phyloP scores from a whole-genome alignment of 306 rosid species.

The Mimosa pudica region DNA sequence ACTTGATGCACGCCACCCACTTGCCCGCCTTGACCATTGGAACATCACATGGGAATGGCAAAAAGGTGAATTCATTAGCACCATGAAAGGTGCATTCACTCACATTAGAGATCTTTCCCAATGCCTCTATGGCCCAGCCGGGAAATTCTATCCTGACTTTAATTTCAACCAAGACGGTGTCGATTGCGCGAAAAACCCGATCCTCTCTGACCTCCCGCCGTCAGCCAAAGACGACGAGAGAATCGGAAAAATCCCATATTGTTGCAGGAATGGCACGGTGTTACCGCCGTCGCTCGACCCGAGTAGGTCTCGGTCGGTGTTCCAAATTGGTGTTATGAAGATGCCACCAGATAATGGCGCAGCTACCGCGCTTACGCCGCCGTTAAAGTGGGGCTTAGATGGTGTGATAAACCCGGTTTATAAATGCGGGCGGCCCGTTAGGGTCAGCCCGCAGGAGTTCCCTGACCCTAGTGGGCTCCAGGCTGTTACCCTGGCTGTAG shows the following conservation, averaged over 20 bases:
- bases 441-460: slow-evolving; percentile 61
- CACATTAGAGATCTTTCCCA: slow-evolving; percentile 46
- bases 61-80: slow-evolving; percentile 72
- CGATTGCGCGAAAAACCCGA: slow-evolving; percentile 65
- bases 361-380: slow-evolving; percentile 75
- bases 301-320: slow-evolving; percentile 55
- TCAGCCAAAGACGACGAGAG: slow-evolving; percentile 59
- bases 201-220: slow-evolving; percentile 70
- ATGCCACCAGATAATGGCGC: slow-evolving; percentile 61
- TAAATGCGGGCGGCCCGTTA: slow-evolving; percentile 56
- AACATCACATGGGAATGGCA: slow-evolving; percentile 91
- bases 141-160: slow-evolving; percentile 48
- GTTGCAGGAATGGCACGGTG: slow-evolving; percentile 78
- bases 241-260: slow-evolving; percentile 67
- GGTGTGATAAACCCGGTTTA: slow-evolving; percentile 72
- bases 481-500: slow-evolving; percentile 49
- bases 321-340: slow-evolving; percentile 75
- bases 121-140: slow-evolving; percentile 70
- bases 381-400: slow-evolving; percentile 60
- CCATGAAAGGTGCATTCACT: slow-evolving; percentile 73
- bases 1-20: slow-evolving; percentile 68
- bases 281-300: slow-evolving; percentile 62
- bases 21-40: slow-evolving; percentile 91
- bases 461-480: slow-evolving; percentile 75
- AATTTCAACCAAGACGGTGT: slow-evolving; percentile 72